phyloP scores from a whole-genome alignment of 2,329 filamentous ascomycete genomes.

The Calonectria pauciramosa region DNA sequence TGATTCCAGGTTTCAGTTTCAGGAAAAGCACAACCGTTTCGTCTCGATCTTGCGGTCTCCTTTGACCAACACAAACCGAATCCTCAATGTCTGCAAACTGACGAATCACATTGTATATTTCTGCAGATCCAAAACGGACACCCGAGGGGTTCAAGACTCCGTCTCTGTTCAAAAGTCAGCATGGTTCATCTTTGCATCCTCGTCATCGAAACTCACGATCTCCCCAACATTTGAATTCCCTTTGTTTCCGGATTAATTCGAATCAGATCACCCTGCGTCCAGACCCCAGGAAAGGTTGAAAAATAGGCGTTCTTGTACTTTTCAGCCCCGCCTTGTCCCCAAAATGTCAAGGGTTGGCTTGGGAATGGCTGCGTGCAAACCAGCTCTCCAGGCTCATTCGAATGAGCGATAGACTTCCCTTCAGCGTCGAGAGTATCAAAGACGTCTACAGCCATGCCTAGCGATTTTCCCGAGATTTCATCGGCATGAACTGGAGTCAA shows the following conservation, averaged over 20 bases:
- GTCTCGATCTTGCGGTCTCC: conserved; percentile 14
- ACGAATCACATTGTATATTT: conserved; percentile 21
- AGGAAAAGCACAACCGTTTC: conserved; percentile 19
- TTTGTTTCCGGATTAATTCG: neutral
- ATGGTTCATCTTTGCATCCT: neutral
- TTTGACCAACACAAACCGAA: conserved; percentile 18
- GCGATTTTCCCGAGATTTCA: conserved; percentile 3
- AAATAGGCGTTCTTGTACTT: conserved; percentile 23
- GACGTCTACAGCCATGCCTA: conserved; percentile 22
- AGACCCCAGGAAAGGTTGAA: neutral
- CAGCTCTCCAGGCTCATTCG: conserved; percentile 10
- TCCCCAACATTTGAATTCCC: conserved; percentile 11
- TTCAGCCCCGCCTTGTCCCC: neutral
- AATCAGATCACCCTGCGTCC: conserved; percentile 20
- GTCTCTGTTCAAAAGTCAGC: neutral
- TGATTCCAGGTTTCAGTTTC: neutral
- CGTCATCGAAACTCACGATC: neutral
- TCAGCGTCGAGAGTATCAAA: neutral
- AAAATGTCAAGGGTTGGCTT: conserved; percentile 20
- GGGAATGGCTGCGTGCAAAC: conserved; percentile 25
- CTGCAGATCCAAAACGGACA: conserved; percentile 24
- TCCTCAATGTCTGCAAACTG: conserved; percentile 7
- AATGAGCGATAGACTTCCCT: neutral
- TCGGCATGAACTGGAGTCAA: conserved; percentile 10
- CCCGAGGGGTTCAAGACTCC: conserved; percentile 26